Base-by-base conservation (phyloP, 1,284 basidiomycete species). In the Leccinum holopus region DNA sequence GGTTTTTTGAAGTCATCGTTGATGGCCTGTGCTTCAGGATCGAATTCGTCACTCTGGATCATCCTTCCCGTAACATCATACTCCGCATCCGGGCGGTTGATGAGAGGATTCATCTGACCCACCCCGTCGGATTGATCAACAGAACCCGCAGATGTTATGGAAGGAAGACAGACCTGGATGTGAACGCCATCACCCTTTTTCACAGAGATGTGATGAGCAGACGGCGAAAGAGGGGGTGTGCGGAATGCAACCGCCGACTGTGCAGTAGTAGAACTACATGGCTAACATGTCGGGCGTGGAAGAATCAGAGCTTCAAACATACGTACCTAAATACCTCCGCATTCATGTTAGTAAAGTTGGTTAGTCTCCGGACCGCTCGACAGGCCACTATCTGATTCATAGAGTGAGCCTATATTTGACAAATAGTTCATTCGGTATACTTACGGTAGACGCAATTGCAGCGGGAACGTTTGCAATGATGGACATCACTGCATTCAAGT, bases 401-500 rank as follows among this genome's bases (percentile, higher is more conserved):
- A 11, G 57, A 35, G n/a, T 63, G 39, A 72, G 58, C 21, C 25
- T 28, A 12, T 5, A 41, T 21, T 7, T 0, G 2, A n/a, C 0
- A 8, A 28, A 9, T 1, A 8, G n/a, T 18, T 6, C 4, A 5
- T 54, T 32, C 11, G 1, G 9, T 41, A 16, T n/a, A 44, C 83
- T 67, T 66, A 88, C 87, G 10, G 86, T 87, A 10, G 86, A 86
- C 5, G 83, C 82, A 61, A 88, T 82, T 10, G 87, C 87, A 54
- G 88, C 87, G 3, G 88, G 88, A 37, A 90, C 87, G 68, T 90
- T 90, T 33, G 83, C 86, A 62, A 90, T 87, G 71, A 90, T 85
- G 18, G 85, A 87, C 87, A 90, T 88, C 60, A 90, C 84, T 1
- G 88, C 79, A 69, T 91, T 91, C 53, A 91, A 74, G 72, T 90